Evolutionary conservation across 1,284 basidiomycete species (phyloP), one percentile per base, ranked within the genome.

Genomic region (Cryptococcus maquisensis): DNA sequence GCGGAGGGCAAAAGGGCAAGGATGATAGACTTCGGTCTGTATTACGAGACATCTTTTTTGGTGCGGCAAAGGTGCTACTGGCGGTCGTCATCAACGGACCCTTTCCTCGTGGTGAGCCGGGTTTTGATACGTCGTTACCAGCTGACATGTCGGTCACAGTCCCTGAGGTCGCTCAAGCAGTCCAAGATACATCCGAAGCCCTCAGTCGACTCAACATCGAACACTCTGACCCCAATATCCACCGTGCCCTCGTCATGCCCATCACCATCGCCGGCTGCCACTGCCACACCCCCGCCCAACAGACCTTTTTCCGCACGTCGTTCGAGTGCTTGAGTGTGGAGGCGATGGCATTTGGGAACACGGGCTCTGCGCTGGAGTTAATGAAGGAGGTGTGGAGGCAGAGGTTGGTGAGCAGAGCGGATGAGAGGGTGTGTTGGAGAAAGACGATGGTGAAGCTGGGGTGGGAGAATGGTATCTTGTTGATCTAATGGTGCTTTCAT

Each of bases 221-320:
- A 18, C 43, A 54, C 16, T 47, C 55, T 3, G 47, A 59, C 26
- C 21, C 54, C 9, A 85, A 88, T 21, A 81, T 88, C 50, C 80
- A 87, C 35, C 87, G 84, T 69, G 87, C 86, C 13, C 86, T 90
- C 59, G 88, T 69, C 3, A 60, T 68, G 21, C 66, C 66, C 1
- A 64, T 62, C 21, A 63, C 61, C 6, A 41, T 68, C 12, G 63
- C 64, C 15, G 63, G 61, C 6, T 60, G 59, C 45, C 65, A 64
- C 28, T 60, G 54, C 26, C 46, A 59, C 5, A 54, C 50, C 12
- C 47, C 41, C 7, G 55, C 56, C 2, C 78, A 84, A 59, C 79
- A 81, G 51, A 43, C 59, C 1, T 78, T 79, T 60, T 77, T 88
- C 35, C 59, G 77, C 36, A 64, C 67, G 15, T 75, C 82, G 48